Evolutionary conservation across 2,329 filamentous ascomycete genomes (phyloP), one percentile per base, ranked within the genome.

Genomic region (Basipetospora chlamydospora): DNA sequence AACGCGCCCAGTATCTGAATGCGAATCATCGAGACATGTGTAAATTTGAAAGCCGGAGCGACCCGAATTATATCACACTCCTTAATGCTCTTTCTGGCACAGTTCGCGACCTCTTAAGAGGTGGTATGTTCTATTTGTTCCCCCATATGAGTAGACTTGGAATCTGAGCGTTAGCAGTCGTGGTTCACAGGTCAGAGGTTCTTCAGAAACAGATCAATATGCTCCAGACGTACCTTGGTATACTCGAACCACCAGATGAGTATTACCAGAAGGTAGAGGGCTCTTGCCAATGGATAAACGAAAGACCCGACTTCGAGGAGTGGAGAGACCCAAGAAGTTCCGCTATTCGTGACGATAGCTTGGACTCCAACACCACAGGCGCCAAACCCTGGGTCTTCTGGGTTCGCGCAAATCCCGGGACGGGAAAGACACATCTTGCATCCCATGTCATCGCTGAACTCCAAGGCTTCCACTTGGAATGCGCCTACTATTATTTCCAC

Each of bases 21-120:
- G 51, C 53, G 3, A 46, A 53, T 30, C 53, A 56, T 35, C 40
- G 45, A 16, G 41, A 48, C 16, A 48, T 56, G 12, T 53, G 49
- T 42, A 55, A 54, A 35, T 56, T 54, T 30, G 42, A 45, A 1
- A 45, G 39, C 23, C 46, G 40, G 3, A 39, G 47, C 9, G 48
- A 54, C 38, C 42, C 47, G 3, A 52, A 49, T 11, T 52, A 52
- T 29, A 33, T 48, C 5, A 45, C 39, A 6, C 16, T 54, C 5
- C 41, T 41, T n/a, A 33, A 33, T 18, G 18, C 31, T 4, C n/a
- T 33, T 20, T 10, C 5, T 9, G 10, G 18, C 11, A 21, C 31
- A 13, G 31, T 25, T 3, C 9, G 15, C 15, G 31, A 33, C 16
- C 17, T 33, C 7, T 8, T 33, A 10, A 10, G 2, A 15, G 20